Base-by-base conservation (phyloP, 345 rosid genomes). In the Capsella bursapastoris region DNA sequence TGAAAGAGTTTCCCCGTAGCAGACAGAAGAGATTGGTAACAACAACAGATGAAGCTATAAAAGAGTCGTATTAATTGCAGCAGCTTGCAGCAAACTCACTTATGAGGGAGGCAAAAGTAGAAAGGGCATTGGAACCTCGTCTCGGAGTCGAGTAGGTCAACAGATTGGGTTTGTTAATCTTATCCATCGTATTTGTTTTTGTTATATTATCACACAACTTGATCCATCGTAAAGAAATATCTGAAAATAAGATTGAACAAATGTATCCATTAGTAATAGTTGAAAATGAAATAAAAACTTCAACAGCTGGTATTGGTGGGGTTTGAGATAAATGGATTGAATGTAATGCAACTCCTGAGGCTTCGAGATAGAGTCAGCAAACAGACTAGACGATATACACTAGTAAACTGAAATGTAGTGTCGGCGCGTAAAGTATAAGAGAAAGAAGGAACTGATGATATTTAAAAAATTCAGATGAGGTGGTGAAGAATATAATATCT, bases 1-100 rank as follows among this genome's bases (percentile, higher is more conserved):
- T 91, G 88, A 91, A 90, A 85, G 86, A 64, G 80, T 79, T 84
- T 71, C 92, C 89, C 7, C 78, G 63, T 82, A 77, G 43, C 8
- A 45, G 70, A 60, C 72, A 22, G 37, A 78, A 68, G 66, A 78
- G 53, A 67, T 53, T 53, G 35, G 69, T 47, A 44, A 34, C 35
- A 7, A 34, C 35, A 5, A 44, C 27, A 4, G 59, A 67, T 53
- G 57, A 60, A 60, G 68, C 58, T 66, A 12, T 28, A 15, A 22
- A 49, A 52, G 22, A 72, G 44, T 41, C 16, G 12, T 60, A 8
- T 37, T 49, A 14, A 31, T 60, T 13, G 22, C n/a, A 43, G 55
- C 55, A 38, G 22, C 52, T 28, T 57, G 7, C 48, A 48, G 7
- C 49, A 3, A 45, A 38, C 4, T 58, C 64, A 44, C 34, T 22